phyloP scores from a whole-genome alignment of 1,284 basidiomycete species.

The Mycena citricolor region DNA sequence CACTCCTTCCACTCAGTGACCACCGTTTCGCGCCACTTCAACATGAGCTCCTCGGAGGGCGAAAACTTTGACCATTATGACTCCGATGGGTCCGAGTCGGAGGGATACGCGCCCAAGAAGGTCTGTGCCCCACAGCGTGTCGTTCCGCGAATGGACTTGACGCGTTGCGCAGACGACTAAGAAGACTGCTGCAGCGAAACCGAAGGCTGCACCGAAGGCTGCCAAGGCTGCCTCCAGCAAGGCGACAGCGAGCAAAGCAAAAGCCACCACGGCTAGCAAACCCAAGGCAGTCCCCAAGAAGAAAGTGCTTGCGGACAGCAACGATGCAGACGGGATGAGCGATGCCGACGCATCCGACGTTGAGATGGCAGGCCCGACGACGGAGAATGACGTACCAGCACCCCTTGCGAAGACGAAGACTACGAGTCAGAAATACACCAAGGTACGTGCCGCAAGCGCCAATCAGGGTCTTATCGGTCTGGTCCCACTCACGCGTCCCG shows the following conservation, averaged over 20 bases:
- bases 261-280: conserved; percentile 47
- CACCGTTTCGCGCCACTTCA: too few relatives aligned
- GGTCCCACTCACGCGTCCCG: conserved; percentile 11
- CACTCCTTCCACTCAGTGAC: too few relatives aligned
- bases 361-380: conserved; percentile 41
- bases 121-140: too few relatives aligned
- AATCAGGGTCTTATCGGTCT: not conserved
- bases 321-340: conserved; percentile 51
- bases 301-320: conserved; percentile 65
- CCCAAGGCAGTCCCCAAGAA: conserved; percentile 61
- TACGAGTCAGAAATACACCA: conserved; percentile 90
- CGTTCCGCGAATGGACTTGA: conserved; percentile 7
- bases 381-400: conserved; percentile 27
- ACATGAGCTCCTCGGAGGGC: conserved; percentile 46
- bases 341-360: conserved; percentile 45
- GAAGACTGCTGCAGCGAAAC: conserved; percentile 31
- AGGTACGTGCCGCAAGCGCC: too few relatives aligned
- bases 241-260: too few relatives aligned
- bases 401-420: conserved; percentile 67
- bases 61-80: conserved; percentile 64
- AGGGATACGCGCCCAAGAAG: conserved; percentile 64
- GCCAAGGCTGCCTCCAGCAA: conserved; percentile 23
- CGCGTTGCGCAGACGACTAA: conserved; percentile 20
- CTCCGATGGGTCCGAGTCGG: conserved; percentile 61
- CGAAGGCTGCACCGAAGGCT: conserved; percentile 35